Base-by-base conservation (phyloP, 441 rosid genomes). In the Adansonia gregorii region DNA sequence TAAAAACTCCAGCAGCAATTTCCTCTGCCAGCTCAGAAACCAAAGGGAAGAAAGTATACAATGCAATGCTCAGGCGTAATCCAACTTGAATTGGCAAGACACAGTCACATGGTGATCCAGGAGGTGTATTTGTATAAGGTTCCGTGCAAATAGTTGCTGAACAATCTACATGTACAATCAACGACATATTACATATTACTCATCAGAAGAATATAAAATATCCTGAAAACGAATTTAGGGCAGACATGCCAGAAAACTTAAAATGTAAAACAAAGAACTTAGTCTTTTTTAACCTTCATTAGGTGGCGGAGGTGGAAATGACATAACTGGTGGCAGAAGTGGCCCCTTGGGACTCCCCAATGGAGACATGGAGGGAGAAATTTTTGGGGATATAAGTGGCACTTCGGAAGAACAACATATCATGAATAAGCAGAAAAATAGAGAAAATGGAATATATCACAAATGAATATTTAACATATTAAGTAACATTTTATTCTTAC, bases 261-360 rank as follows among this genome's bases (percentile, higher is more conserved):
- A 72, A 69, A 41, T 8, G 43, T 24, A 54, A 7, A 69, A 59
- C 75, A 71, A 46, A 60, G 66, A 76, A 65, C n/a, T 63, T 70
- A 39, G 67, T 2, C 14, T 73, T 19, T 27, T 73, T 19, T 27
- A 10, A 94, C 99, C 99, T 89, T 85, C 87, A 85, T 90, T 95
- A 72, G 98, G 98, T 78, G 99, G 99, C 64, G 99, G 99, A 74
- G 97, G 97, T 15, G 97, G 99, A 69, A 95, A 86, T 73, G 93
- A 84, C 46, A 68, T 92, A 64, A 92, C 76, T 17, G 89, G 97
- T 45, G 92, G 93, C 61, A 78, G 74, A 46, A 80, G 84, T 51
- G 91, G 91, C 86, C 76, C 75, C 74, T 89, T 89, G 64, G 92
- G 89, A 82, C 87, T 88, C 83, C 79, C 83, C 69, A 89, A 76